Evolutionary conservation across 805 yeast genomes (phyloP).

Genomic region (Sugiyamaella chiloensis): DNA sequence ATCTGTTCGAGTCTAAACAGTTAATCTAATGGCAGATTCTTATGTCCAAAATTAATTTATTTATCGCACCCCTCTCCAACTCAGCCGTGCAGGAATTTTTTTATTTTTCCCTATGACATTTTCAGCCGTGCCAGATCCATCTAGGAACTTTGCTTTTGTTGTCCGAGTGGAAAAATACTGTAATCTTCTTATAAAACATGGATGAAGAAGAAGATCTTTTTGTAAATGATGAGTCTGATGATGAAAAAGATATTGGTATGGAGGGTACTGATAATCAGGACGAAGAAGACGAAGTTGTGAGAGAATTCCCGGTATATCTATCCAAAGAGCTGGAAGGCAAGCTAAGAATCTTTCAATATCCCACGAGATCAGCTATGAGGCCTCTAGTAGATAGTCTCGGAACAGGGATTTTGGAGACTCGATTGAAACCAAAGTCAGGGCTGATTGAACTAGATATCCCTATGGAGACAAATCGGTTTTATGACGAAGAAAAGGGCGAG

Average conservation of each 20-base stretch:
- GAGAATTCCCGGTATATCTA: slow-evolving; percentile 57
- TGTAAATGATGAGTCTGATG: slow-evolving; percentile 21
- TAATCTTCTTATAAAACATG: too few species aligned
- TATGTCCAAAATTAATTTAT: too few species aligned
- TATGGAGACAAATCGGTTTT: slow-evolving; percentile 62
- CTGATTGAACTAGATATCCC: slow-evolving; percentile 76
- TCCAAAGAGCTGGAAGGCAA: slow-evolving; percentile 30
- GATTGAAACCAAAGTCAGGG: slow-evolving; percentile 60
- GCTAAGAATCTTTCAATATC: slow-evolving; percentile 54
- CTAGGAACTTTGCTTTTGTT: too few species aligned
- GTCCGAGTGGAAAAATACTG: too few species aligned
- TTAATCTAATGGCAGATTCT: too few species aligned
- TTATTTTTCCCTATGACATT: too few species aligned
- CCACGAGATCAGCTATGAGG: slow-evolving; percentile 50
- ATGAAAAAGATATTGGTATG: slow-evolving; percentile 8
- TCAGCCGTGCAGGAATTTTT: too few species aligned
- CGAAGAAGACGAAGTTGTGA: slow-evolving; percentile 56
- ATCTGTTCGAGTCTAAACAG: background rate
- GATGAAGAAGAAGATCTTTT: slow-evolving; percentile 23
- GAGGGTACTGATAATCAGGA: slow-evolving; percentile 41
- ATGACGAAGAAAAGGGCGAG: slow-evolving; percentile 59
- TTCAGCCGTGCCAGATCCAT: too few species aligned
- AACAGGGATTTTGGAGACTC: slow-evolving; percentile 42
- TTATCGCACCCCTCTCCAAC: too few species aligned
- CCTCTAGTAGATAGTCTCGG: slow-evolving; percentile 38